Evolutionary conservation across 148 eudicot species (phyloP), one percentile per base, ranked within the genome.

Genomic region (Vaccinium darrowii): DNA sequence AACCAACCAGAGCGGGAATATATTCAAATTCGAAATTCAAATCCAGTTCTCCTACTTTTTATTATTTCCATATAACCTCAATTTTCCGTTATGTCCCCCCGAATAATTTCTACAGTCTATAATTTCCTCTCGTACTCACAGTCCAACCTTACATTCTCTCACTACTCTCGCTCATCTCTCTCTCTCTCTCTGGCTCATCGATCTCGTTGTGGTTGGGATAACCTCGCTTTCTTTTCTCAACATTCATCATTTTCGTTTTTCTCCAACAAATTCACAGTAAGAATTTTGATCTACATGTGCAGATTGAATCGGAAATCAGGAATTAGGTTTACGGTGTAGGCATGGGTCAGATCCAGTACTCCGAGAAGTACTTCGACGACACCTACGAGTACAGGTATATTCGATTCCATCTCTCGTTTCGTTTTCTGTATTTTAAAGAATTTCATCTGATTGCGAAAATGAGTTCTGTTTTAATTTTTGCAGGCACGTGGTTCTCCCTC

Each of bases 401-500:
- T 67, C 73, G 5, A 65, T 65, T 65, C 23, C 30, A 2, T 8
- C 76, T 0, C 50, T 71, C 21, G 53, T 62, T 67, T 3, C 27
- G 36, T 25, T 67, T 25, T 12, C 36, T 12, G 36, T 25, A 5
- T 75, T 60, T 52, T 21, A 19, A 10, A 15, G 25, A 81, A 21
- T 3, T 36, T 54, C 49, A 7, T 56, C 8, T 23, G 43, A 18
- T 50, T 54, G 36, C 18, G n/a, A 27, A 1, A 13, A 36, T 30
- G n/a, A n/a, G 1, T 10, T 51, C 54, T 50, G 71, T 23, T 60
- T 57, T 49, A 8, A n/a, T 79, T 62, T 25, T 84, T 83, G 76
- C 88, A 94, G 97, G 93, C 97, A 94, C 74, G 97, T 94, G 43
- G 94, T 94, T 88, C 97, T 94, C 81, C 95, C 97, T 60, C 89